phyloP scores from a whole-genome alignment of 2,329 filamentous ascomycete genomes.

The Apiospora rasikravindrae region DNA sequence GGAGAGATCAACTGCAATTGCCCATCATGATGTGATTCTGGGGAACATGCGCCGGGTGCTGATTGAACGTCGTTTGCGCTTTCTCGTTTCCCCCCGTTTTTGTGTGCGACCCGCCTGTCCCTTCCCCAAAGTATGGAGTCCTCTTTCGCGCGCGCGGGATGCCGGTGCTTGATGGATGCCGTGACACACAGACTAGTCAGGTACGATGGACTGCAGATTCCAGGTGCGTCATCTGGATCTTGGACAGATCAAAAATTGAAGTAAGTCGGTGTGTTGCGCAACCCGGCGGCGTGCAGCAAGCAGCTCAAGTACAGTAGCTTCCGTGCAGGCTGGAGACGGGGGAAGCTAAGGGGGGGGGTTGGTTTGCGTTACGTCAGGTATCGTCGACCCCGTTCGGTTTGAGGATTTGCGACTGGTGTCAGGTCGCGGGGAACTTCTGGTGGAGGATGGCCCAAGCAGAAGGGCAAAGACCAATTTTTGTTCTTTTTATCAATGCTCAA shows the following conservation, averaged over 20 bases:
- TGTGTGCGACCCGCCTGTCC: neutral
- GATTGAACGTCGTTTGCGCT: conserved; percentile 10
- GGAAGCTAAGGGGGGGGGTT: neutral
- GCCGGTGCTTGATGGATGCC: conserved; percentile 4
- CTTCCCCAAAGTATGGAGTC: conserved; percentile 3
- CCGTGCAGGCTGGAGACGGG: neutral
- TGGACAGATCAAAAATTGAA: neutral
- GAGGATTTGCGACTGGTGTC: conserved; percentile 7
- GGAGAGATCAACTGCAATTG: conserved; percentile 11
- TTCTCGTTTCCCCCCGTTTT: conserved; percentile 7
- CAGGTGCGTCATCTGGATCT: neutral
- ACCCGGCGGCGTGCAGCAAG: neutral
- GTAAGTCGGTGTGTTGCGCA: neutral
- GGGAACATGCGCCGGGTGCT: neutral
- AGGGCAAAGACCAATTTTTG: neutral
- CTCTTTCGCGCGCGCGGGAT: conserved; percentile 1
- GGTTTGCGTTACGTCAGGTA: conserved; percentile 3
- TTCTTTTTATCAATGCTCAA: neutral
- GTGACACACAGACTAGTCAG: conserved; percentile 14
- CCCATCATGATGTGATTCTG: conserved; percentile 12
- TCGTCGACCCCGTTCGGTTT: neutral
- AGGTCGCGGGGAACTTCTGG: conserved; percentile 5
- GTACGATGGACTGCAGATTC: neutral
- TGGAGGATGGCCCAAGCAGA: conserved; percentile 10
- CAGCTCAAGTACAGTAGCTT: neutral